A percentile compares a stretch with the other conserved stretches of the same genome.
phyloP scores from a whole-genome alignment of 768 basidiomycete species.

The Kwoniella sp. region DNA sequence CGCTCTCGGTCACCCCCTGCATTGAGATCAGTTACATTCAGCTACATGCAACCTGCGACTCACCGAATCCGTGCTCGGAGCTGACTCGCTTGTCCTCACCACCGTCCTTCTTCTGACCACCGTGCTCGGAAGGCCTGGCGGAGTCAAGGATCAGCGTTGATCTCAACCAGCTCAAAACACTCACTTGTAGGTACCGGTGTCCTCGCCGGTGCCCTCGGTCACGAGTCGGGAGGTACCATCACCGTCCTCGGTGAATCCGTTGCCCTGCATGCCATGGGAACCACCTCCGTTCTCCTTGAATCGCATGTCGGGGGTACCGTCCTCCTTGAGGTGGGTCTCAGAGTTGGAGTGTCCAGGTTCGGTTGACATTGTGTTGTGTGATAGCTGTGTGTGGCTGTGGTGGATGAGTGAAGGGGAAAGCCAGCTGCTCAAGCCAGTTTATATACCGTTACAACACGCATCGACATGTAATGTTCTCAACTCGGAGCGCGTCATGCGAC shows the following conservation, averaged over 20 bases:
- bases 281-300: conserved; percentile 49
- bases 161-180: background rate
- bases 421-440: too few relatives aligned
- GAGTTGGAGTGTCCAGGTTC: conserved; percentile 36
- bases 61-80: background rate
- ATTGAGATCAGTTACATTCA: conserved; percentile 30
- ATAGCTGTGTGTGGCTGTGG: background rate
- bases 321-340: conserved; percentile 31
- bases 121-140: conserved; percentile 39
- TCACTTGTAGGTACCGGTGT: conserved; percentile 43
- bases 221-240: conserved; percentile 39
- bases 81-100: conserved; percentile 24
- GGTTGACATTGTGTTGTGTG: conserved; percentile 18
- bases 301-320: conserved; percentile 42
- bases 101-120: conserved; percentile 32
- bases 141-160: background rate
- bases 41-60: too few relatives aligned
- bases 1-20: conserved; percentile 34
- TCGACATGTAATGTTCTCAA: too few relatives aligned
- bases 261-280: conserved; percentile 37
- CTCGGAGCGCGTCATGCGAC: too few relatives aligned
- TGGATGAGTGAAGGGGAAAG: too few relatives aligned
- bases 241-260: conserved; percentile 35
- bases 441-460: too few relatives aligned
- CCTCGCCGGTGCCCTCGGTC: conserved; percentile 43